phyloP scores from a whole-genome alignment of 2,329 filamentous ascomycete species.

The Gnomoniopsis sp. region DNA sequence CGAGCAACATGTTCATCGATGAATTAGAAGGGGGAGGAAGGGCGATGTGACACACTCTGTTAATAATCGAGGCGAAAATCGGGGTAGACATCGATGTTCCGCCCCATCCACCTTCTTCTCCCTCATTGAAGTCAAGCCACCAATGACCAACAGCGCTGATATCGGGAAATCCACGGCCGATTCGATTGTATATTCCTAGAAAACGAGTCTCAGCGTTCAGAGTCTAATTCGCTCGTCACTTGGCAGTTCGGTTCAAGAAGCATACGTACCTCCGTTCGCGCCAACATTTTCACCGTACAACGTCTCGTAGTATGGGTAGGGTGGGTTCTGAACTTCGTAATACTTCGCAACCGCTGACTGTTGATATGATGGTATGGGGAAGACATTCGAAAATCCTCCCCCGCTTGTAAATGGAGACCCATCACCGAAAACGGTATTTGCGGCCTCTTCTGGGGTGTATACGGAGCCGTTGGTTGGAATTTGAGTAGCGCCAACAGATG shows the following conservation, averaged over 20 bases:
- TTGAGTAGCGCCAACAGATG: slow-evolving; percentile 21
- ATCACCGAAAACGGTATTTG: not conserved
- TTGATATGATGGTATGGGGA: slow-evolving; percentile 18
- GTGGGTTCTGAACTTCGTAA: not conserved
- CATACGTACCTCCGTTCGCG: not conserved
- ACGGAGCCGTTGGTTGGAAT: slow-evolving; percentile 9
- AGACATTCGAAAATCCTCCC: slow-evolving; percentile 46
- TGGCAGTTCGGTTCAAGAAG: not conserved
- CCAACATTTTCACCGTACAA: not conserved
- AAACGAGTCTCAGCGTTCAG: not conserved
- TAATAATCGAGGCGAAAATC: not conserved
- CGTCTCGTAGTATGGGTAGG: not conserved
- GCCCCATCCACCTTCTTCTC: not conserved
- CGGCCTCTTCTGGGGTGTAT: slow-evolving; percentile 21
- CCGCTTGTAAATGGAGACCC: slow-evolving; percentile 29
- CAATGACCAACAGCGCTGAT: not conserved
- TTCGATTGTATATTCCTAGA: not conserved
- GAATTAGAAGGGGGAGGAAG: too few relatives aligned
- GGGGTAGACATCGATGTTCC: not conserved
- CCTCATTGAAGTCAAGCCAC: not conserved
- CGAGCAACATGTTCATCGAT: too few relatives aligned
- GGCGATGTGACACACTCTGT: not conserved
- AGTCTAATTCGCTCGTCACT: not conserved
- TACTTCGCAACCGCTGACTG: not conserved
- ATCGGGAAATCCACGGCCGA: not conserved